Conservation (phyloP, 2,329 filamentous ascomycete genomes). For the Clarireedia sp. region DNA sequence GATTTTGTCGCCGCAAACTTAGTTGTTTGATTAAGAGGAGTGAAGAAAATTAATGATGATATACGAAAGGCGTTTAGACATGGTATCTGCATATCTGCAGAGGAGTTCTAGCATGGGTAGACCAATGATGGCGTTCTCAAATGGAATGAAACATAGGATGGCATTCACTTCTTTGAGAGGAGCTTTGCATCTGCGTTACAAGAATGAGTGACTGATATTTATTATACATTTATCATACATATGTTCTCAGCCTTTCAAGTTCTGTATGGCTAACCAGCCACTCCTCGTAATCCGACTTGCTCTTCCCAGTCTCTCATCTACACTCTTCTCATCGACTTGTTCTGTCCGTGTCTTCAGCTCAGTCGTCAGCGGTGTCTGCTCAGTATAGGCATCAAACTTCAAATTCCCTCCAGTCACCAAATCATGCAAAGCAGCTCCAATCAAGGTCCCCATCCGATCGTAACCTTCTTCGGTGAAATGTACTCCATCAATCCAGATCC, state of each 20-base stretch:
- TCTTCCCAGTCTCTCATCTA: not conserved
- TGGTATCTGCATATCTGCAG: constrained; percentile 8
- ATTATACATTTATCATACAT: not conserved
- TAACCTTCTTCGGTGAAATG: constrained; percentile 54
- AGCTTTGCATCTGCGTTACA: not conserved
- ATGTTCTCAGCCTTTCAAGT: not conserved
- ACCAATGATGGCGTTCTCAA: constrained; percentile 1
- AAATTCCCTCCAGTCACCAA: constrained; percentile 29
- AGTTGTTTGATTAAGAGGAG: constrained; percentile 30
- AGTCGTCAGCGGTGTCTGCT: not conserved
- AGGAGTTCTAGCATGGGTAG: not conserved
- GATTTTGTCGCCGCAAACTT: constrained; percentile 50
- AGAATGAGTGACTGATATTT: not conserved
- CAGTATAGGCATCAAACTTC: constrained; percentile 15
- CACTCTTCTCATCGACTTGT: not conserved
- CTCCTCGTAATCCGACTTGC: not conserved
- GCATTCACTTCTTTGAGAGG: not conserved
- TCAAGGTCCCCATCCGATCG: constrained; percentile 50
- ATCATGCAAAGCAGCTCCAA: constrained; percentile 45
- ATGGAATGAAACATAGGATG: constrained; percentile 1
- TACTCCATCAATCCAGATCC: constrained; percentile 54
- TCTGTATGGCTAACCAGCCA: not conserved
- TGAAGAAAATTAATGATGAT: constrained; percentile 11
- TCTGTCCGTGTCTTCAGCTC: not conserved
- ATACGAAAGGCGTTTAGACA: constrained; percentile 20